phyloP scores from a whole-genome alignment of 1,284 basidiomycete genomes.

The Pisolithus thermaeus region DNA sequence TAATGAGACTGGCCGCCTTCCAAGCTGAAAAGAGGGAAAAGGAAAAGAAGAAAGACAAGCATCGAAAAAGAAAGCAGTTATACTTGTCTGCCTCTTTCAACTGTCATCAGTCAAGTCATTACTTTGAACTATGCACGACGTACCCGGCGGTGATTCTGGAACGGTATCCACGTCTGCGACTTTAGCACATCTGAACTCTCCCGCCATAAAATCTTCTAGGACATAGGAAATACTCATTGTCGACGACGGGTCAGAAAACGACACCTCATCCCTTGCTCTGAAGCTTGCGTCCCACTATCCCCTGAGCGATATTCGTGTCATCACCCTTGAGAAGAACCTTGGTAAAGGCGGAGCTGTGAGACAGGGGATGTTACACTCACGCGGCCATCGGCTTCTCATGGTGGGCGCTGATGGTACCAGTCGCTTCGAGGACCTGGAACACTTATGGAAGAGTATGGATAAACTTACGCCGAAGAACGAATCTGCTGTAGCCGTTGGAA shows the following conservation, averaged over 20 bases:
- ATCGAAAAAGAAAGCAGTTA: too few species aligned
- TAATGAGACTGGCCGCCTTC: slow-evolving; percentile 78
- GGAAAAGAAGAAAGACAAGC: too few species aligned
- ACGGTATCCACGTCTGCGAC: slow-evolving; percentile 28
- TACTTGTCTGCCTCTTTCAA: not conserved
- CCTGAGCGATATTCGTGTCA: slow-evolving; percentile 61
- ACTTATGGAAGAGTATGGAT: slow-evolving; percentile 32
- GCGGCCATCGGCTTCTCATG: slow-evolving; percentile 80
- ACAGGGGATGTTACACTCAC: slow-evolving; percentile 80
- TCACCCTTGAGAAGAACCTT: slow-evolving; percentile 73
- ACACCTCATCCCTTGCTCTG: slow-evolving; percentile 63
- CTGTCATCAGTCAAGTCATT: not conserved
- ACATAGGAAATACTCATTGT: too few species aligned
- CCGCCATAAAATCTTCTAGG: not conserved
- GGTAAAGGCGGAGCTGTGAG: slow-evolving; percentile 92
- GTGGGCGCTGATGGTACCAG: slow-evolving; percentile 94
- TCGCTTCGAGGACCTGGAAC: slow-evolving; percentile 74
- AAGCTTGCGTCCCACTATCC: slow-evolving; percentile 54
- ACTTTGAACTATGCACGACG: not conserved
- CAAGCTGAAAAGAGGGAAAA: slow-evolving; percentile 57
- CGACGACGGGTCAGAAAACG: slow-evolving; percentile 50
- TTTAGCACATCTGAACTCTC: slow-evolving; percentile 50
- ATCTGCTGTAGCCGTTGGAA: slow-evolving; percentile 76
- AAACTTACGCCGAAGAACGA: slow-evolving; percentile 40
- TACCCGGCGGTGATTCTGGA: not conserved